Evolutionary conservation across 768 basidiomycete genomes (phyloP).

Genomic region (Trametes cinnabarina): DNA sequence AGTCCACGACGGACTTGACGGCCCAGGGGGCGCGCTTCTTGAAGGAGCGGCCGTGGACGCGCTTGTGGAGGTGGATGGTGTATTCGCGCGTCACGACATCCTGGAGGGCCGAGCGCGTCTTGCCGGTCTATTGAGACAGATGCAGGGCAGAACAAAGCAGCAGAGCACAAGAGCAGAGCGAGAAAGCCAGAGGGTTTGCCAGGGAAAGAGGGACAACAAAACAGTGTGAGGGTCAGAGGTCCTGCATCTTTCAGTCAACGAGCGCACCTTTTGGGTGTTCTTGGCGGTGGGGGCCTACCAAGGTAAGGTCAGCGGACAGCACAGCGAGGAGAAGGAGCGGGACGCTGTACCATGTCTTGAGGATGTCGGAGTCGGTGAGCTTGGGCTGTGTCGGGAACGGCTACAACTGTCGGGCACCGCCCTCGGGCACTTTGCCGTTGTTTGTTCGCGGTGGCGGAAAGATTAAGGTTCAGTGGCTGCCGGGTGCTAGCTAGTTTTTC

Average conservation of each 20-base stretch:
- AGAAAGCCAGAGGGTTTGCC: not conserved
- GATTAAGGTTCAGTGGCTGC: constrained; percentile 62
- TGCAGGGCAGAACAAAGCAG: constrained; percentile 5
- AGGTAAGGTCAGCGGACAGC: not conserved
- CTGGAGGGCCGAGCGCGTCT: constrained; percentile 93
- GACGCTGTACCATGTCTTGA: constrained; percentile 64
- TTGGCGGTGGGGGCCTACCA: constrained; percentile 46
- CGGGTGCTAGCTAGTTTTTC: constrained; percentile 34
- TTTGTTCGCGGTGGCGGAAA: constrained; percentile 38
- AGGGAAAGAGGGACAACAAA: not conserved
- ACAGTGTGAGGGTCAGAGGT: not conserved
- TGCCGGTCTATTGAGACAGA: constrained; percentile 57
- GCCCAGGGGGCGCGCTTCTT: constrained; percentile 98
- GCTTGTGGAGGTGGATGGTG: constrained; percentile 98
- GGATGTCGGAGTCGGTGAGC: constrained; percentile 58
- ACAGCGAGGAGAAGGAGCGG: not conserved
- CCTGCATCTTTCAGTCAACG: not conserved
- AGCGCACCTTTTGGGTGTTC: constrained; percentile 54
- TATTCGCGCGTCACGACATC: constrained; percentile 99
- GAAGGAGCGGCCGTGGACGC: constrained; percentile 87
- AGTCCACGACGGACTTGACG: constrained; percentile 87
- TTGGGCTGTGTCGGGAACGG: constrained; percentile 39
- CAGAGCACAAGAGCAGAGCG: not conserved
- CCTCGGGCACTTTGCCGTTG: constrained; percentile 31
- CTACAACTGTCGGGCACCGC: constrained; percentile 21